A percentile compares a stretch with the other conserved stretches of the same genome.
Evolutionary conservation across 1,139 yeast genomes (phyloP).

Genomic region (Protomyces inouyei): DNA sequence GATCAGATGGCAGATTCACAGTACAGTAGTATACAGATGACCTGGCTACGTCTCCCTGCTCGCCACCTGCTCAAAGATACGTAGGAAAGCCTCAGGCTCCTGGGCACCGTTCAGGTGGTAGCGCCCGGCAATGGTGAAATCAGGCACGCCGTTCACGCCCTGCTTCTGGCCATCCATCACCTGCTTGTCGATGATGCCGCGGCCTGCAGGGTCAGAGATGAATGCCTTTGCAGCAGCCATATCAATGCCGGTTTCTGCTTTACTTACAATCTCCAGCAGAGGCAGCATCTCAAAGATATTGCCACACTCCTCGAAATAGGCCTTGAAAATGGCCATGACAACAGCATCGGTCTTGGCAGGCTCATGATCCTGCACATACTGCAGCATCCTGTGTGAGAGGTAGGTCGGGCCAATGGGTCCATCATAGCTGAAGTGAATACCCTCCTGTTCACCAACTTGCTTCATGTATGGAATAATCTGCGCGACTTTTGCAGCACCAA

Average conservation of each 20-base stretch:
- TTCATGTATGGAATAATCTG: slow-evolving; percentile 27
- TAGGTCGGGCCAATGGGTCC: slow-evolving; percentile 30
- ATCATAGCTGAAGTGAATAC: slow-evolving; percentile 26
- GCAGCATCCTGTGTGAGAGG: slow-evolving; percentile 29
- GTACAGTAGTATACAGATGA: too few species aligned
- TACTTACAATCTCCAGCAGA: not conserved
- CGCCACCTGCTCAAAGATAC: slow-evolving; percentile 16
- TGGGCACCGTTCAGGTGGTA: slow-evolving; percentile 31
- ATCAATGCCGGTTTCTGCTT: slow-evolving; percentile 17
- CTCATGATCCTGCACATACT: slow-evolving; percentile 26
- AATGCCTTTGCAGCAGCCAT: slow-evolving; percentile 22
- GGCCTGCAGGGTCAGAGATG: slow-evolving; percentile 21
- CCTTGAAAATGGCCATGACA: slow-evolving; percentile 29
- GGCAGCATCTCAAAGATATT: slow-evolving; percentile 25
- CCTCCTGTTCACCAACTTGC: slow-evolving; percentile 26
- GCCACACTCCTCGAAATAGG: slow-evolving; percentile 27
- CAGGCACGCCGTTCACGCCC: slow-evolving; percentile 32
- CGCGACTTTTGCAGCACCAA: slow-evolving; percentile 28
- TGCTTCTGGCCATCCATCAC: slow-evolving; percentile 10
- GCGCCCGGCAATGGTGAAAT: slow-evolving; percentile 27
- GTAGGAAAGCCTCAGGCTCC: slow-evolving; percentile 29
- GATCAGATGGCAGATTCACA: too few species aligned
- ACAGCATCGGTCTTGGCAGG: slow-evolving; percentile 29
- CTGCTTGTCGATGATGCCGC: slow-evolving; percentile 24
- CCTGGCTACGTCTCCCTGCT: not conserved